Evolutionary conservation across 345 rosid genomes (phyloP), one percentile per base, ranked within the genome.

Genomic region (Hibiscus mutabilis): DNA sequence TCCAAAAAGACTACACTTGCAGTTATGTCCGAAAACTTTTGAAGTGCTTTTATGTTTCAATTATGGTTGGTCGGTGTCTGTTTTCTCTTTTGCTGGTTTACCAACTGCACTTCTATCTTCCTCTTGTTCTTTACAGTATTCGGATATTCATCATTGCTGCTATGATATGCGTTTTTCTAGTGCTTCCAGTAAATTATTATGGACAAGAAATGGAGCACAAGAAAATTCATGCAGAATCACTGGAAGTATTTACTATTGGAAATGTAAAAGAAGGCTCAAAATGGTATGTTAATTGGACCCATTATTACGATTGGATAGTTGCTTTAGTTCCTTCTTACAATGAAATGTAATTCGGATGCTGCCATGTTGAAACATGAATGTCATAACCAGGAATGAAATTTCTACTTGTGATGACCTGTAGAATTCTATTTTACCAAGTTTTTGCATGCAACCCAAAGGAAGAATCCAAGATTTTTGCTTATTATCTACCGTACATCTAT

Each of bases 121-220:
- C 69, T 66, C 51, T 59, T 85, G 21, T 69, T 55, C n/a, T 70
- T 21, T n/a, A 66, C 93, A 95, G 99, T 84, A 82, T 92, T 58
- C 88, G 94, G 12, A 68, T 88, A 16, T 95, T 89, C 82, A 77
- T 84, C 19, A 74, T 95, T 73, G 92, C 90, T 61, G 90, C 96
- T 22, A 80, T 87, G 37, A 73, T 89, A 70, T 89, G 96, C 79
- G 31, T 84, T 12, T 82, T 88, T 33, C 83, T 88, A 44, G 96
- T 95, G 80, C 88, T 90, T 51, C 99, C 99, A 27, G 82, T 89
- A 77, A 95, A 95, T 78, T 95, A 95, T 80, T 83, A 84, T 79
- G 97, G 99, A 60, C 80, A 84, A 77, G 84, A 73, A 37, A 86
- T 83, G 86, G 68, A 52, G 55, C 98, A 90, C 82, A 84, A 82